A percentile compares a stretch with the other conserved stretches of the same genome.
Conservation (phyloP, 208 protist genomes). For the Acanthamoeba healyi region DNA sequence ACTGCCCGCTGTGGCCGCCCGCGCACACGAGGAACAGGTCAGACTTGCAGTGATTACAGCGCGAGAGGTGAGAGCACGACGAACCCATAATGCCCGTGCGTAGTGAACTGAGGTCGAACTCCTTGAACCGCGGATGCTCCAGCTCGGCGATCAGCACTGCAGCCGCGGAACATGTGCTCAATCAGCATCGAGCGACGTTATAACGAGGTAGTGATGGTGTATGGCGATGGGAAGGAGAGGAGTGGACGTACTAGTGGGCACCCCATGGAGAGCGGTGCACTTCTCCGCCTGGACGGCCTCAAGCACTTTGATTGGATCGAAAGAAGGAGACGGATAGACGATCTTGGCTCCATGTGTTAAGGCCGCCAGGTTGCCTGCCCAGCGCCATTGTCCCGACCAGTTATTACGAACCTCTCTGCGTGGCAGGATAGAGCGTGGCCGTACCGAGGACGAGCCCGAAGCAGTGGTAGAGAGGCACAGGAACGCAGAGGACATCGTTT, state of each 20-base stretch:
- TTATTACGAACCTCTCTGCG: too few relatives aligned
- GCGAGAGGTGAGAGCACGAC: not conserved
- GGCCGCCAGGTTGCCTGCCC: slow-evolving; percentile 77
- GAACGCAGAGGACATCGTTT: slow-evolving; percentile 83
- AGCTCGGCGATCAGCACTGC: slow-evolving; percentile 87
- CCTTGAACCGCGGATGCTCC: slow-evolving; percentile 80
- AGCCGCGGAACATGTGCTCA: not conserved
- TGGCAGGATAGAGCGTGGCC: too few relatives aligned
- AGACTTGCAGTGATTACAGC: not conserved
- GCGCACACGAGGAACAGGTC: not conserved
- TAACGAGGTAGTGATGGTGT: too few relatives aligned
- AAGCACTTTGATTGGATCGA: slow-evolving; percentile 81
- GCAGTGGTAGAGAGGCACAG: slow-evolving; percentile 91
- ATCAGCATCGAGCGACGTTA: too few relatives aligned
- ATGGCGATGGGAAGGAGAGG: not conserved
- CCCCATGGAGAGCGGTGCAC: slow-evolving; percentile 88
- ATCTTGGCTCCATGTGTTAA: slow-evolving; percentile 81
- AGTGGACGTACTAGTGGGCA: slow-evolving; percentile 84
- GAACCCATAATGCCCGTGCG: slow-evolving; percentile 89
- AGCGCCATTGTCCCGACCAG: not conserved
- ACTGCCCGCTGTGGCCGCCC: slow-evolving; percentile 84
- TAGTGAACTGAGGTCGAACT: slow-evolving; percentile 81
- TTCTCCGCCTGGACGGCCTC: slow-evolving; percentile 77
- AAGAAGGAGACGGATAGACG: slow-evolving; percentile 86
- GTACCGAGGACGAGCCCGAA: slow-evolving; percentile 89